These are phyloP conservation scores for Beauveria caledonica DNA, from an alignment of 2,329 filamentous ascomycete genomes.

Conservation along the genomic window DNA sequence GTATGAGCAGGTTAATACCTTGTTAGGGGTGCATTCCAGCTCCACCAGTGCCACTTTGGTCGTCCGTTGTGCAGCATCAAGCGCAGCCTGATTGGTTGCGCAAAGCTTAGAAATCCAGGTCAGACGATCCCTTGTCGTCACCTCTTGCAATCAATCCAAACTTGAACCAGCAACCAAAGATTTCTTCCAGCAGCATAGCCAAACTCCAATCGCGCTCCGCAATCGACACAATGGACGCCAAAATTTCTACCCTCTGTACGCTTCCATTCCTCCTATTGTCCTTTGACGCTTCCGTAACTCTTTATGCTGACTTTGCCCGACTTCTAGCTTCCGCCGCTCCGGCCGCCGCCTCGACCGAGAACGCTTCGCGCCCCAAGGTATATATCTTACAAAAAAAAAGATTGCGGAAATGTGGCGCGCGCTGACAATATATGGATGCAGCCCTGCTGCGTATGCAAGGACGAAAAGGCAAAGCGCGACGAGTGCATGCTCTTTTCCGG, in stretches of 20 bases:
- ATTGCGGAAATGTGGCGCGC: background rate
- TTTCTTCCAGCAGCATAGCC: background rate
- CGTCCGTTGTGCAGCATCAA: background rate
- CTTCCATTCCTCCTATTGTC: too few species aligned
- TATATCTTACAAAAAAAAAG: background rate
- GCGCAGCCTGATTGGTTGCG: constrained; percentile 4
- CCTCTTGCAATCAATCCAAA: background rate
- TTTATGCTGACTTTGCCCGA: background rate
- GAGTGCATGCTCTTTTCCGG: constrained; percentile 99
- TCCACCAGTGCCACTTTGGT: background rate
- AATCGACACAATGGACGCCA: constrained; percentile 25
- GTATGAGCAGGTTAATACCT: too few species aligned
- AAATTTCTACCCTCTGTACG: constrained; percentile 8
- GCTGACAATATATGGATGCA: constrained; percentile 28
- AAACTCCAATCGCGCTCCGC: background rate
- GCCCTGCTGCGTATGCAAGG: constrained; percentile 97
- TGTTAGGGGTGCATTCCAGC: too few species aligned
- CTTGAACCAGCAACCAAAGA: too few species aligned
- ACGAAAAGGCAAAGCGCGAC: constrained; percentile 85
- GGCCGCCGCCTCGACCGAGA: constrained; percentile 6
- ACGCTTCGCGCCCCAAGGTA: constrained; percentile 14
- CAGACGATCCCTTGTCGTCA: constrained; percentile 7
- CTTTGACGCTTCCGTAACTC: too few species aligned
- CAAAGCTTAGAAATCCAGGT: constrained; percentile 9
- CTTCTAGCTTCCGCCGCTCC: constrained; percentile 10